Conservation (phyloP, 2,329 filamentous ascomycete species). For the Stagonosporopsis cucurbitacearum region DNA sequence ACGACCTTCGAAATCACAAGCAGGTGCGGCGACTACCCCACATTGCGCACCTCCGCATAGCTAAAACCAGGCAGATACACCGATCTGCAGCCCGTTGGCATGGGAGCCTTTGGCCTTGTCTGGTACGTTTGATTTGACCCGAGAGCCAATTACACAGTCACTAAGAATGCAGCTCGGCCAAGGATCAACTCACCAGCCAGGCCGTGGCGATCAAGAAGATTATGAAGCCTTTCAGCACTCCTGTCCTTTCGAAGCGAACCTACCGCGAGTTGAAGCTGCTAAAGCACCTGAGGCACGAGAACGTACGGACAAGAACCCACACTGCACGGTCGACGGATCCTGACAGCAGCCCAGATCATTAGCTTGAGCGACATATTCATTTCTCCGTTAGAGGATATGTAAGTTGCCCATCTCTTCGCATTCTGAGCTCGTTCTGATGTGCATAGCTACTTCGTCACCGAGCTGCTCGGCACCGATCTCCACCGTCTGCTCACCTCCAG, state of each 20-base stretch:
- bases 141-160: slow-evolving; percentile 21
- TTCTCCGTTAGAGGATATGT: slow-evolving; percentile 98
- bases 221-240: slow-evolving; percentile 99
- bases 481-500: slow-evolving; percentile 94
- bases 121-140: slow-evolving; percentile 66
- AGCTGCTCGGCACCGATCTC: slow-evolving; percentile 94
- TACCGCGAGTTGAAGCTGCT: slow-evolving; percentile 97
- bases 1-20: slow-evolving; percentile 99
- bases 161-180: slow-evolving; percentile 74
- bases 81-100: slow-evolving; percentile 96
- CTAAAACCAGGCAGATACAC: slow-evolving; percentile 73
- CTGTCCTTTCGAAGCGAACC: slow-evolving; percentile 94
- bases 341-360: slow-evolving; percentile 70
- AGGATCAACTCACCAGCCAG: slow-evolving; percentile 95
- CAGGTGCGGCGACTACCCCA: slow-evolving; percentile 66
- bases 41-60: slow-evolving; percentile 25
- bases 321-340: slow-evolving; percentile 6
- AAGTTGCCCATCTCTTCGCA: slow-evolving; percentile 46
- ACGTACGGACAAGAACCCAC: slow-evolving; percentile 63
- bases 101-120: slow-evolving; percentile 98
- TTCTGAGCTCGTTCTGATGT: slow-evolving; percentile 25
- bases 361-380: slow-evolving; percentile 99
- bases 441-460: slow-evolving; percentile 92
- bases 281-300: slow-evolving; percentile 96
- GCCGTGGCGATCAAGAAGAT: slow-evolving; percentile 99